These are phyloP conservation scores for Akanthomyces muscarius DNA, from an alignment of 2,329 filamentous ascomycete genomes.

Conservation along the genomic window DNA sequence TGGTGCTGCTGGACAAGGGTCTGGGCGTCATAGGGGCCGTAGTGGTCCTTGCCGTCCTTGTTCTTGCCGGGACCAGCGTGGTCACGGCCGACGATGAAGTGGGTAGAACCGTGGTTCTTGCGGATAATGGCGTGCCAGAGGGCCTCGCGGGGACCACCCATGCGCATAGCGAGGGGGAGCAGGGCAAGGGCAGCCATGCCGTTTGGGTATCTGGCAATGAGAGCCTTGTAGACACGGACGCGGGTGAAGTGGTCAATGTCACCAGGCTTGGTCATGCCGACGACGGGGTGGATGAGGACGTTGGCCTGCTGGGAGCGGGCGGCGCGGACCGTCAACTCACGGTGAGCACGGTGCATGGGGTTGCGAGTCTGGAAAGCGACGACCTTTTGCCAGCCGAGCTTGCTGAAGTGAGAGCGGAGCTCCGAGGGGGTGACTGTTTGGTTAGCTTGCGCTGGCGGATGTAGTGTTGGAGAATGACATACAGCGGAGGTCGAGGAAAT, in stretches of 20 bases:
- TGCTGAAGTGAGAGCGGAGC: conserved; percentile 95
- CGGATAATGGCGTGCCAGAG: conserved; percentile 99
- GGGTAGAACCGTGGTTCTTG: conserved; percentile 98
- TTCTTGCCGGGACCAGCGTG: conserved; percentile 98
- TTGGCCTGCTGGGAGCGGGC: conserved; percentile 95
- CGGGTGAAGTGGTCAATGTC: conserved; percentile 99
- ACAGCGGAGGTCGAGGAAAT: conserved; percentile 96
- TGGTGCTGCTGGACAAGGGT: conserved; percentile 94
- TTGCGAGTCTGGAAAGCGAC: conserved; percentile 99
- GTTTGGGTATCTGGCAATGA: conserved; percentile 95
- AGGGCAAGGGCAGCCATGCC: conserved; percentile 97
- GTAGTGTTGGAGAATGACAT: conserved; percentile 33
- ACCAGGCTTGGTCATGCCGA: conserved; percentile 96
- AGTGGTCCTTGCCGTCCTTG: conserved; percentile 94
- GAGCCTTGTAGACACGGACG: conserved; percentile 96
- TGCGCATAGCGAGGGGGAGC: conserved; percentile 94
- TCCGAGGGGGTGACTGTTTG: conserved; percentile 80
- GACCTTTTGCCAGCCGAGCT: conserved; percentile 96
- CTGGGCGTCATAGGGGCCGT: conserved; percentile 97
- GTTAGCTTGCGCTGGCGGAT: not conserved
- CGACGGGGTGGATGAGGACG: conserved; percentile 97
- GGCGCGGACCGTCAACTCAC: conserved; percentile 94
- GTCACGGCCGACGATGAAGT: conserved; percentile 99
- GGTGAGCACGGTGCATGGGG: conserved; percentile 98
- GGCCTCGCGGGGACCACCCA: conserved; percentile 96